Evolutionary conservation across 2,329 filamentous ascomycete species (phyloP), one percentile per base, ranked within the genome.

Genomic region (Monosporascus sp.): DNA sequence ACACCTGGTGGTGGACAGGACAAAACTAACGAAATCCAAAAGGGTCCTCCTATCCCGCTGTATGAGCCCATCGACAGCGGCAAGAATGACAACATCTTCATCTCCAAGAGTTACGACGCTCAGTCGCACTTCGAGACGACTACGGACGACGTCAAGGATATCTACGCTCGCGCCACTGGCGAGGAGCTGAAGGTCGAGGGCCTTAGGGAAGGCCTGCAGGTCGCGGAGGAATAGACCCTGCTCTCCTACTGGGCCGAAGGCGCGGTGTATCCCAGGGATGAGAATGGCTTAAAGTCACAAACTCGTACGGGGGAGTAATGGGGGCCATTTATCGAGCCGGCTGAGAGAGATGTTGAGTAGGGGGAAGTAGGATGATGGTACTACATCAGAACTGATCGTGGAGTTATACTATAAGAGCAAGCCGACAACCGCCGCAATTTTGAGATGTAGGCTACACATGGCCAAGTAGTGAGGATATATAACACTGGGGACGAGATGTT

Each of bases 81-180:
- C 59, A 79, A 77, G 62, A 88, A 86, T 63, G 92, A 97, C 78
- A 92, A 92, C 74, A 87, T 99, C 72, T 99, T 91, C 78, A 91
- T 99, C 70, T 96, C 91, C 67, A 97, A 95, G 85, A 96, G 90
- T 78, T 99, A 99, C 75, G 95, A 99, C 68, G 90, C 95, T 50
- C 95, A 89, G 60, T 96, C 89, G 72, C 94, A 99, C 80, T 99
- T 99, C 67, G 94, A 99, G 83, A 97, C 90, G 37, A 81, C 77
- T 47, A 82, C 80, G 76, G 94, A 97, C 71, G 93, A 99, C 72
- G 92, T 99, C 68, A 88, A 87, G 76, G 90, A 97, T 70, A 90
- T 99, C 65, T 99, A 96, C 78, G 80, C 77, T 63, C 86, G 94
- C 65, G 88, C 87, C 62, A 84, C 87, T 57, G 90, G 91, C 52